A percentile compares a stretch with the other conserved stretches of the same genome.
Conservation (phyloP, 345 rosid species). For the Garcia nutans region DNA sequence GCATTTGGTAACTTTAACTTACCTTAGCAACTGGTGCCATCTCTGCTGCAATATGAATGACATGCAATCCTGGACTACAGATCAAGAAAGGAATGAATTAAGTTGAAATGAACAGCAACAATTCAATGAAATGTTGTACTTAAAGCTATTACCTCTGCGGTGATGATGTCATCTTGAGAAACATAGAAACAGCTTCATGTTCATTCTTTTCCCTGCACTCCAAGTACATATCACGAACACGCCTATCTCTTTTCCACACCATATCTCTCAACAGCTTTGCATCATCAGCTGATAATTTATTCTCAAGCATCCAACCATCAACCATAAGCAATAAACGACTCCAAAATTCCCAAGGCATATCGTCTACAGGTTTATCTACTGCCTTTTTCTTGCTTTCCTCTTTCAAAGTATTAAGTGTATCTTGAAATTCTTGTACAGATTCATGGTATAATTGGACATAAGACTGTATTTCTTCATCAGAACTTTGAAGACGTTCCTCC, state of each 20-base stretch:
- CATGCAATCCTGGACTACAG: constrained; percentile 79
- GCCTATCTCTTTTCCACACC: constrained; percentile 79
- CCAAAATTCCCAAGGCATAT: constrained; percentile 92
- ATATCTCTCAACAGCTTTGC: constrained; percentile 73
- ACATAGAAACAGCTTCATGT: constrained; percentile 53
- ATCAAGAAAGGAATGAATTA: constrained; percentile 40
- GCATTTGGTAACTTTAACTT: constrained; percentile 29
- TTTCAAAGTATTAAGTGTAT: constrained; percentile 68
- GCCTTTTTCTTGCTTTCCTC: constrained; percentile 72
- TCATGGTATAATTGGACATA: constrained; percentile 77
- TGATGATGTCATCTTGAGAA: constrained; percentile 60
- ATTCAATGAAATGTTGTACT: constrained; percentile 2
- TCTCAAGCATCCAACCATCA: constrained; percentile 96
- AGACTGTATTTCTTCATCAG: constrained; percentile 82
- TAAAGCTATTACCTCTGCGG: constrained; percentile 52
- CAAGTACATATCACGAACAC: constrained; percentile 56
- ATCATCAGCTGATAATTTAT: constrained; percentile 60
- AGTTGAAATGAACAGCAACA: constrained; percentile 9
- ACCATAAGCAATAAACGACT: constrained; percentile 71
- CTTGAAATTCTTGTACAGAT: constrained; percentile 81
- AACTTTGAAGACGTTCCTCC: constrained; percentile 78
- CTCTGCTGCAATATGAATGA: constrained; percentile 93
- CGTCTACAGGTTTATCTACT: constrained; percentile 62
- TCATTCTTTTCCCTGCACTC: constrained; percentile 67
- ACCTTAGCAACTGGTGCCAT: constrained; percentile 99